A percentile compares a stretch with the other conserved stretches of the same genome.
phyloP scores from a whole-genome alignment of 176 grass and related monocot species.

The Avena insularis region DNA sequence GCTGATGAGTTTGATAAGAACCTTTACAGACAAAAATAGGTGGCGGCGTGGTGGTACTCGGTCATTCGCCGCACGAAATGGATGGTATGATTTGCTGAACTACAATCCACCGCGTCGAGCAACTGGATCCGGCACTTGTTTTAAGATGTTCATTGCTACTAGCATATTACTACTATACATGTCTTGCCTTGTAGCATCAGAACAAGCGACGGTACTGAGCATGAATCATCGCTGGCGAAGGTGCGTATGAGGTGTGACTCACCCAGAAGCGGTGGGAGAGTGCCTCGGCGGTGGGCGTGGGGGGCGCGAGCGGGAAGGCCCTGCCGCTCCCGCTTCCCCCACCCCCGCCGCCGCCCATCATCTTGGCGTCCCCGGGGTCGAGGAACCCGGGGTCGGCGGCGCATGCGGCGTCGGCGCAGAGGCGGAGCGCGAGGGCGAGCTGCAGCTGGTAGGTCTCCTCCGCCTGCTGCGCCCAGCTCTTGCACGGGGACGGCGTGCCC shows the following conservation, averaged over 20 bases:
- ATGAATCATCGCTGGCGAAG: too few relatives aligned
- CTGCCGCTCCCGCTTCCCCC: constrained; percentile 28
- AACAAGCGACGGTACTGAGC: too few relatives aligned
- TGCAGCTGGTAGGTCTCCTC: constrained; percentile 99
- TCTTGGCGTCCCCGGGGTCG: constrained; percentile 48
- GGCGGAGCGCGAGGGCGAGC: constrained; percentile 87
- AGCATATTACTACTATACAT: too few relatives aligned
- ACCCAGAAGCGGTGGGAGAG: constrained; percentile 96
- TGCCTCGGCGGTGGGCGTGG: constrained; percentile 51
- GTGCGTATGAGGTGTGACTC: neutral
- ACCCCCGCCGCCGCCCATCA: constrained; percentile 9
- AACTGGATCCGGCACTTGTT: neutral
- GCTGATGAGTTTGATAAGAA: neutral
- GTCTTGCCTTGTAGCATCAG: too few relatives aligned
- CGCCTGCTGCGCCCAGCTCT: constrained; percentile 99
- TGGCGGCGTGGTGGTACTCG: neutral
- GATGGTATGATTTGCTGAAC: neutral
- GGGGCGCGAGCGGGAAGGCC: constrained; percentile 53
- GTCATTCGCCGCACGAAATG: neutral
- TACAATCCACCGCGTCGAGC: neutral
- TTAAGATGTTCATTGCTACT: neutral
- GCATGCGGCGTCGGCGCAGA: constrained; percentile 77
- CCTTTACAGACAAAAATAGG: neutral
- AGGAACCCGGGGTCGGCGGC: constrained; percentile 80
- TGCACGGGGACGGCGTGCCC: constrained; percentile 57